Evolutionary conservation across 805 yeast species (phyloP), one percentile per base, ranked within the genome.

Genomic region (Ogataea naganishii): DNA sequence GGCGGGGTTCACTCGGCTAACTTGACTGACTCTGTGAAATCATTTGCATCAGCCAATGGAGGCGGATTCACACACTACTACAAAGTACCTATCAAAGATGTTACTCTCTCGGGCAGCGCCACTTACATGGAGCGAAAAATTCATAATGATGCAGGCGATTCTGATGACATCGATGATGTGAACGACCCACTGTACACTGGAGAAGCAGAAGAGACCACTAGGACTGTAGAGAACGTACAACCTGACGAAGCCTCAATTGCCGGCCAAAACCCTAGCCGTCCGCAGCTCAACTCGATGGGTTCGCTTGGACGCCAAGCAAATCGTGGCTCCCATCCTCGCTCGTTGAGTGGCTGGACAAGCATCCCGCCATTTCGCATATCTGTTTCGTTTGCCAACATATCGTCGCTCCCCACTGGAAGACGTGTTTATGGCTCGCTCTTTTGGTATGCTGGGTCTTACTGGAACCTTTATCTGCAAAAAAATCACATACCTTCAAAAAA

Each of bases 391-490:
- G 58, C 64, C 7, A 60, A 67, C 30, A 61, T 72, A 3, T 60
- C 68, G 3, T 60, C 59, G 9, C 49, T 72, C 12, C 47, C 54
- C 11, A 56, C 64, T 1, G 70, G 62, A 12, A 64, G 60, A 39
- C 49, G 76, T 24, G 66, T 67, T 2, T 71, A 71, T 39, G 66
- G 71, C 7, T 61, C 64, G 34, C 62, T 73, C 1, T 53, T 69
- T 20, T 71, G 76, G 75, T 71, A 70, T 41, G 75, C 75, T n/a
- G 78, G 78, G 0, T 69, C 76, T 8, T 68, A 64, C 39, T 72
- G 78, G 78, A 69, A 68, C 37, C 46, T 72, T 7, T 72, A 72
- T 42, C 51, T 70, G 19, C 77, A 72, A 34, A 71, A 68, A 38
- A 62, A 51, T 26, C 47, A 45, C 16, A 46, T 63, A 22, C 53